Conservation (phyloP, 495 filamentous ascomycete genomes). For the Trichoderma orchidacearum region DNA sequence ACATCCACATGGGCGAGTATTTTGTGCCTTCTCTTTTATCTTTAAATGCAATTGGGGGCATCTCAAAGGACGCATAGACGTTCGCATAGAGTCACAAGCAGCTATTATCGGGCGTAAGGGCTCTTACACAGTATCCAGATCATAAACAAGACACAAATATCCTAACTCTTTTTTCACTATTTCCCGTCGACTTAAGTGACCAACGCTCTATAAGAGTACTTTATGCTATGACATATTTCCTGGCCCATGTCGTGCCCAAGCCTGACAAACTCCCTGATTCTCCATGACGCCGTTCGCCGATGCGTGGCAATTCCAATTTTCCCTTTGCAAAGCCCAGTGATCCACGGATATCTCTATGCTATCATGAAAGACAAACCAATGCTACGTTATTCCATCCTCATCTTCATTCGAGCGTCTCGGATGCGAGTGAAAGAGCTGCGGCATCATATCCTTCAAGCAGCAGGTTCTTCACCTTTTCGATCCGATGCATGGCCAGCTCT, state of each 20-base stretch:
- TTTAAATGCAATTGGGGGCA: no score
- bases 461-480: constrained; percentile 56
- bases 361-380: background rate
- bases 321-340: no score
- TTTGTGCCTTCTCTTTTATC: no score
- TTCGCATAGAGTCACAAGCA: background rate
- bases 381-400: background rate
- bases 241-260: no score
- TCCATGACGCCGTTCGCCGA: no score
- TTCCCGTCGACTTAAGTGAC: no score
- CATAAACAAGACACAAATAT: background rate
- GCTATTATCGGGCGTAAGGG: background rate
- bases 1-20: background rate
- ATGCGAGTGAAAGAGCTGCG: background rate
- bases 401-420: background rate
- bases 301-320: no score
- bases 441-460: constrained; percentile 15
- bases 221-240: no score
- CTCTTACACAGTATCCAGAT: background rate
- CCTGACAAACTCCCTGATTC: no score
- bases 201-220: no score
- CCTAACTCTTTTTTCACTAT: background rate
- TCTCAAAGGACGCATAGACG: background rate
- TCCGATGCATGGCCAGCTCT: constrained; percentile 66
- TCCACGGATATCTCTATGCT: background rate